These are phyloP conservation scores for Artomyces pyxidatus DNA, from an alignment of 768 basidiomycete genomes.

Conservation along the genomic window DNA sequence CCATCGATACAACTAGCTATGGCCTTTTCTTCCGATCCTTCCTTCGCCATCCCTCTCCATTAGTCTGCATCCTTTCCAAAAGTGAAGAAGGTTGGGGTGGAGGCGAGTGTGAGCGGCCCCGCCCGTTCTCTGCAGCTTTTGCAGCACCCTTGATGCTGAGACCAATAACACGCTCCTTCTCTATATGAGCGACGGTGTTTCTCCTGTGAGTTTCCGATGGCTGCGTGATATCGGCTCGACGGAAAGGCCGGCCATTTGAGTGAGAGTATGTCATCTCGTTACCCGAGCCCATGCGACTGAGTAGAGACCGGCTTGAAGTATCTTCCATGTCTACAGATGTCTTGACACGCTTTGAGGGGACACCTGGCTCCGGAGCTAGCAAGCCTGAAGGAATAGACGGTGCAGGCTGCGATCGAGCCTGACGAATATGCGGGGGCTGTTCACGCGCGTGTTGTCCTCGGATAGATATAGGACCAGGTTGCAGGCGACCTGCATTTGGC, in stretches of 20 bases:
- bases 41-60: not conserved
- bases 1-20: not conserved
- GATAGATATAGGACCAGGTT: constrained; percentile 4
- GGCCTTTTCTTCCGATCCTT: not conserved
- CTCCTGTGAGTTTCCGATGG: not conserved
- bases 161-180: not conserved
- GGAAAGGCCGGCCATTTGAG: no score
- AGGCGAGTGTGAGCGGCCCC: no score
- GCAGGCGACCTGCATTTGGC: not conserved
- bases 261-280: no score
- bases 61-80: constrained; percentile 10
- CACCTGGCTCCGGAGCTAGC: not conserved
- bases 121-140: not conserved
- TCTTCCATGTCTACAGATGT: not conserved
- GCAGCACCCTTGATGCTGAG: constrained; percentile 15
- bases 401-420: not conserved
- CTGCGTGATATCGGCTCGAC: not conserved
- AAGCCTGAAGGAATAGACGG: no score
- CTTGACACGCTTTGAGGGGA: constrained; percentile 8
- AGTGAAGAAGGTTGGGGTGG: constrained; percentile 6
- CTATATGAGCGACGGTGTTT: not conserved
- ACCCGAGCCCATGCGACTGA: constrained; percentile 11
- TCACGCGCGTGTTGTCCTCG: constrained; percentile 6
- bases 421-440: constrained; percentile 1
- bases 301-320: constrained; percentile 6